These are phyloP conservation scores for Penicillium sp. DNA, from an alignment of 2,329 filamentous ascomycete species.

Conservation along the genomic window DNA sequence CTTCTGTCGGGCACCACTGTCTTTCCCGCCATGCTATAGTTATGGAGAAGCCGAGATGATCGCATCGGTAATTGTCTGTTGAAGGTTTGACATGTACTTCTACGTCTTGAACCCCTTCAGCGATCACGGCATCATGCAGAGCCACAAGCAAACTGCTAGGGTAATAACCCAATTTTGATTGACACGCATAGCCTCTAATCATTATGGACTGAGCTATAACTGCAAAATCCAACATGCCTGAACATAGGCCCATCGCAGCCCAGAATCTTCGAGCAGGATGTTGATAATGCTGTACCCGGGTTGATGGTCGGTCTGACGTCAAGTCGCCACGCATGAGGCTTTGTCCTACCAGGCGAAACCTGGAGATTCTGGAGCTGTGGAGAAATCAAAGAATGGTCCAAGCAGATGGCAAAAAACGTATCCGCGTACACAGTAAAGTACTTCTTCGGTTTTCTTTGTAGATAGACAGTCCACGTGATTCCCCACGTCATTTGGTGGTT, in stretches of 20 bases:
- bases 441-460: not conserved
- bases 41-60: not conserved
- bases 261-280: not conserved
- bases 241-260: too few species aligned
- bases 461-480: not conserved
- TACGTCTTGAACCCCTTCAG: not conserved
- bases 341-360: not conserved
- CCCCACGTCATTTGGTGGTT: not conserved
- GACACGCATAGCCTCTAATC: not conserved
- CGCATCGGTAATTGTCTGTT: not conserved
- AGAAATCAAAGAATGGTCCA: not conserved
- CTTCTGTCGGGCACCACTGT: not conserved
- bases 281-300: not conserved
- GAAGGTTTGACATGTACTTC: not conserved
- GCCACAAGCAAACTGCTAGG: not conserved
- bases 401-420: not conserved
- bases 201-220: not conserved
- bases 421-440: not conserved
- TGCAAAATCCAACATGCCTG: not conserved
- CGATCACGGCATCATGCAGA: not conserved
- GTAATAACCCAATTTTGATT: not conserved
- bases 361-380: conserved; percentile 8
- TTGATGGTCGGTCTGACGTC: conserved; percentile 19
- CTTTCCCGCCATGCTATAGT: not conserved
- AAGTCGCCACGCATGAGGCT: conserved; percentile 18